Conservation (phyloP, 441 rosid species). For the Aquilaria agallochum region DNA sequence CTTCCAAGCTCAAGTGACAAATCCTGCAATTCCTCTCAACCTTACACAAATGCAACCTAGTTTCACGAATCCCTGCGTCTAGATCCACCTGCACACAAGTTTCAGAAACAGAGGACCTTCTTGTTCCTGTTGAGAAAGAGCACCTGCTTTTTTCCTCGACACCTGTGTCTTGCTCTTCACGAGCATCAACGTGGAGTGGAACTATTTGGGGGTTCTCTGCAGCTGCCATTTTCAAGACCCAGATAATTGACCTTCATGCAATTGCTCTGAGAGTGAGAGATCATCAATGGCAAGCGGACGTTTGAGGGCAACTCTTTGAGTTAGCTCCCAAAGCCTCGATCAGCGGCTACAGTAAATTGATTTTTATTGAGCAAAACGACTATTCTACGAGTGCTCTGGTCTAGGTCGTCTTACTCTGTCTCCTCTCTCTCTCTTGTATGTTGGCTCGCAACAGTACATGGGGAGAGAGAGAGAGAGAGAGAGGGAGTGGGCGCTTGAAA, state of each 20-base stretch:
- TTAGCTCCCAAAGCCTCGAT: conserved; percentile 5
- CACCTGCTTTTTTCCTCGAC: conserved; percentile 23
- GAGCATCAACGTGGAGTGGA: conserved; percentile 23
- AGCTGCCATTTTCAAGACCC: conserved; percentile 48
- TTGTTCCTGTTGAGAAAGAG: conserved; percentile 27
- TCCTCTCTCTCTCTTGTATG: conserved; percentile 11
- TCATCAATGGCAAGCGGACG: conserved; percentile 28
- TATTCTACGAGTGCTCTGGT: neutral
- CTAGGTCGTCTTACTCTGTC: conserved; percentile 11
- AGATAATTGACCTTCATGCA: conserved; percentile 41
- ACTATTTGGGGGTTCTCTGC: conserved; percentile 32
- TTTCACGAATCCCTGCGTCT: conserved; percentile 21
- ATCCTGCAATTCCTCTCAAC: conserved; percentile 46
- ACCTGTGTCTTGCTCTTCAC: conserved; percentile 15
- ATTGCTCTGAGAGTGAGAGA: conserved; percentile 12
- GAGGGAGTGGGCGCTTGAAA: neutral
- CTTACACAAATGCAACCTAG: conserved; percentile 22
- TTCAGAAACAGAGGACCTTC: conserved; percentile 38
- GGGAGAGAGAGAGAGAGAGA: conserved; percentile 5
- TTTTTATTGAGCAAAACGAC: conserved; percentile 4
- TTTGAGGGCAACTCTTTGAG: conserved; percentile 8
- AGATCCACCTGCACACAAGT: conserved; percentile 28
- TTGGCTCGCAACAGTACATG: conserved; percentile 20
- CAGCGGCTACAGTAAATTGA: neutral
- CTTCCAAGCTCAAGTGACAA: conserved; percentile 41